Evolutionary conservation across 1,284 basidiomycete genomes (phyloP).

Genomic region (Irpex sp.): DNA sequence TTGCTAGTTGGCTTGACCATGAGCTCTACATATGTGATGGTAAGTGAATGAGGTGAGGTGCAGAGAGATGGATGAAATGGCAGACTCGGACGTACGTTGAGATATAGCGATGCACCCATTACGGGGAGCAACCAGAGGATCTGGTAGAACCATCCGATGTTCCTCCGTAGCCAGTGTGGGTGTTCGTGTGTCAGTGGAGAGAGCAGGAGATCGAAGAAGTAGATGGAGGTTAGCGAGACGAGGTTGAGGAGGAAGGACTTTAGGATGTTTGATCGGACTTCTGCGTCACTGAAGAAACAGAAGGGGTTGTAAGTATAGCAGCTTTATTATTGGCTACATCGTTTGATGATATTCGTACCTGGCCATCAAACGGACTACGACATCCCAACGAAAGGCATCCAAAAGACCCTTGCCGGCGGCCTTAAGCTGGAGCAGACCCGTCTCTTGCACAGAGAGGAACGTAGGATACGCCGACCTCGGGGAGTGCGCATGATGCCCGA

Average conservation of each 20-base stretch:
- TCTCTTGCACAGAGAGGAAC: slow-evolving; percentile 62
- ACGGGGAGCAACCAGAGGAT: slow-evolving; percentile 74
- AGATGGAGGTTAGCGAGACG: slow-evolving; percentile 67
- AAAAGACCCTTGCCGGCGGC: slow-evolving; percentile 59
- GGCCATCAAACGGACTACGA: slow-evolving; percentile 50
- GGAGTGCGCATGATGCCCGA: slow-evolving; percentile 15
- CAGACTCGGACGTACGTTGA: slow-evolving; percentile 77
- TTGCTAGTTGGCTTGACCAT: slow-evolving; percentile 72
- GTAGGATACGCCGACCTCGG: slow-evolving; percentile 57
- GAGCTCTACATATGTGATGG: slow-evolving; percentile 44
- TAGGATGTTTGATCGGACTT: slow-evolving; percentile 66
- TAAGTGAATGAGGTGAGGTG: background rate
- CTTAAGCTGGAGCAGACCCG: slow-evolving; percentile 51
- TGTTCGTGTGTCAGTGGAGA: slow-evolving; percentile 62
- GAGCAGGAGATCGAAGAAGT: slow-evolving; percentile 68
- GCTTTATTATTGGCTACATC: background rate
- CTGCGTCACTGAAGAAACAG: slow-evolving; percentile 50
- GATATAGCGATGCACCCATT: slow-evolving; percentile 65
- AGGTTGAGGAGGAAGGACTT: slow-evolving; percentile 72
- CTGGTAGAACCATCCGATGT: slow-evolving; percentile 72
- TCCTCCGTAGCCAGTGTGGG: slow-evolving; percentile 64
- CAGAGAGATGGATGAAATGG: too few species aligned
- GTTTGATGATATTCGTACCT: slow-evolving; percentile 30
- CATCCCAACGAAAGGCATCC: slow-evolving; percentile 71
- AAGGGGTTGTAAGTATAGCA: background rate